Evolutionary conservation across 257 asterid genomes (phyloP).

Genomic region (Rhazya stricta): DNA sequence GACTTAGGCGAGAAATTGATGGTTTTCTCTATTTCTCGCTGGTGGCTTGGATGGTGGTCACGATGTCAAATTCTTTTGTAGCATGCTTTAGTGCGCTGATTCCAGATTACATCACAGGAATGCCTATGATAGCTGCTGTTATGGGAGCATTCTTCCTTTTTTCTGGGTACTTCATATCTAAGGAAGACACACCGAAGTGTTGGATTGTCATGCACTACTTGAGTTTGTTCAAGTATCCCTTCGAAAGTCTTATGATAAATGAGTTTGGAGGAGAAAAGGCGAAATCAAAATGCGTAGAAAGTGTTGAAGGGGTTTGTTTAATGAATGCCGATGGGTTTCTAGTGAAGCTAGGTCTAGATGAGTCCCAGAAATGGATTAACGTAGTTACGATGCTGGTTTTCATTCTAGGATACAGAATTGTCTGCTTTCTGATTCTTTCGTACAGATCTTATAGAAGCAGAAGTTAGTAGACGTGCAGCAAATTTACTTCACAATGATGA

Average conservation of each 20-base stretch:
- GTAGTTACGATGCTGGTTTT: conserved; percentile 49
- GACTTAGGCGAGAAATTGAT: conserved; percentile 34
- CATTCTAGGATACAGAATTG: conserved; percentile 48
- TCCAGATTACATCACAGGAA: conserved; percentile 59
- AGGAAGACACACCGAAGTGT: conserved; percentile 51
- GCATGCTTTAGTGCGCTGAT: conserved; percentile 58
- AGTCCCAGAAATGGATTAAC: conserved; percentile 61
- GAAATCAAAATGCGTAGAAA: conserved; percentile 45
- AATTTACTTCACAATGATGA: not conserved
- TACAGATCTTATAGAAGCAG: conserved; percentile 37
- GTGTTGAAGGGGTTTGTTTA: conserved; percentile 40
- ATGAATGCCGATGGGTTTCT: conserved; percentile 47
- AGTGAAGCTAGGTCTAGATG: conserved; percentile 46
- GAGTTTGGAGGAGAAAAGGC: conserved; percentile 66
- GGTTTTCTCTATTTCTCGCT: conserved; percentile 53
- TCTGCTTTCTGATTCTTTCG: conserved; percentile 50
- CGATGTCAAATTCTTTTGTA: conserved; percentile 66
- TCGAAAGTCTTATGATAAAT: conserved; percentile 67
- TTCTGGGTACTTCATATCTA: conserved; percentile 67
- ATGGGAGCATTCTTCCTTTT: conserved; percentile 75
- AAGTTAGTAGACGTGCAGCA: conserved; percentile 13
- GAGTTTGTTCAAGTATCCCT: conserved; percentile 76
- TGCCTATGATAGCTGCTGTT: conserved; percentile 46
- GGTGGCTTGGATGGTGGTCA: conserved; percentile 55
- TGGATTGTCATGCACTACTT: conserved; percentile 65